Percentiles rank a stretch among this genome's conserved stretches.
Conservation (phyloP, 345 rosid species). For the Passiflora organensis region DNA sequence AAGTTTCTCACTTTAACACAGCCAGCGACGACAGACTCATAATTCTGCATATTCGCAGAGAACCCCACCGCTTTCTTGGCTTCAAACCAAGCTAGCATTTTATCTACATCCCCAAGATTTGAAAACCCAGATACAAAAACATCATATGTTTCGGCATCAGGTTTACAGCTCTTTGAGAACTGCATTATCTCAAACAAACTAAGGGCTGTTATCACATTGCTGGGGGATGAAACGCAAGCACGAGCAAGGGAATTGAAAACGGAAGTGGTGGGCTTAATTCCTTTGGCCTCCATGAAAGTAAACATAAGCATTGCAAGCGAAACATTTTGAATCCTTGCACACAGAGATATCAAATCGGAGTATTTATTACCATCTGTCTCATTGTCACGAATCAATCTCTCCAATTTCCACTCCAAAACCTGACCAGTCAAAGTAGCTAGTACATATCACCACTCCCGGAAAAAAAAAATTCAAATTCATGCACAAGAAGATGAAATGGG, state of each 20-base stretch:
- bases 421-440: conserved; percentile 2
- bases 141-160: conserved; percentile 31
- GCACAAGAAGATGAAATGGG: neutral
- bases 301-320: conserved; percentile 31
- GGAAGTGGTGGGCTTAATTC: conserved; percentile 25
- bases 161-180: conserved; percentile 22
- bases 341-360: conserved; percentile 31
- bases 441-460: neutral
- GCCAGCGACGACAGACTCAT: conserved; percentile 26
- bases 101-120: conserved; percentile 19
- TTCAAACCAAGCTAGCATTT: conserved; percentile 26
- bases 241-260: conserved; percentile 33
- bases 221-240: conserved; percentile 20
- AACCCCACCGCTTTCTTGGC: conserved; percentile 33
- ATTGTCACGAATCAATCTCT: conserved; percentile 25
- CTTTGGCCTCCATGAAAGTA: conserved; percentile 34
- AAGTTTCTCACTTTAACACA: conserved; percentile 24
- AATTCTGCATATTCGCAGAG: conserved; percentile 21
- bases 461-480: neutral
- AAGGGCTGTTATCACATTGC: conserved; percentile 22
- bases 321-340: conserved; percentile 28
- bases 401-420: conserved; percentile 42
- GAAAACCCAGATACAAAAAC: conserved; percentile 30
- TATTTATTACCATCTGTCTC: conserved; percentile 16
- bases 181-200: conserved; percentile 40